Base-by-base conservation (phyloP, 2,329 filamentous ascomycete species). In the Xylariomycetidae sp. region DNA sequence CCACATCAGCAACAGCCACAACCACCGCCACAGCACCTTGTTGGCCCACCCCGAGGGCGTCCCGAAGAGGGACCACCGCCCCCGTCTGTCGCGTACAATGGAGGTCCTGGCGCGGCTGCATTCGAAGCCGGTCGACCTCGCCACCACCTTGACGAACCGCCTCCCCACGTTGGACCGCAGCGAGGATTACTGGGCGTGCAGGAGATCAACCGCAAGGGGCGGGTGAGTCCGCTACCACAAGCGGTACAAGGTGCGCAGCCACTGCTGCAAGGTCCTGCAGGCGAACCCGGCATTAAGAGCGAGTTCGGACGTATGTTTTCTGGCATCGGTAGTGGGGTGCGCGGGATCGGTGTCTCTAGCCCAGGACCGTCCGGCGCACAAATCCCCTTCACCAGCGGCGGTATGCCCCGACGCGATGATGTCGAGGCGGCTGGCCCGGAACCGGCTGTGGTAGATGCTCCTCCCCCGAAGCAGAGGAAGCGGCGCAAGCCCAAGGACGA, bases 281-380 rank as follows among this genome's bases (percentile, higher is more conserved):
- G 82, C 12, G 88, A 95, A 56, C 84, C 87, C 9, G 84, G 84
- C 26, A 94, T 95, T 53, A 95, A 95, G 68, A 93, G 81, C 54
- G 90, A 95, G 56, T 89, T 95, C 56, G 89, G 89, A 18, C 81
- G 87, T 42, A 94, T 95, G 72, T 95, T 95, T 61, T 87, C 86
- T 13, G 90, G 90, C n/a, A 87, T 96, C 46, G 89, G 68, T 38
- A 74, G 67, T 45, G 74, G 68, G 40, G 68, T 73, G 19, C 67
- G 61, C 40, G 65, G 60, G 25, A 65, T 73, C 38, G 66, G 65
- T 16, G 60, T 68, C 22, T 67, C 72, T 10, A 76, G 71, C 46
- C 72, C 74, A 2, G 63, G 68, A 3, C 59, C 69, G 1, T 24
- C 61, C 25, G 49, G 65, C 39, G 54, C 60, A 4, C 59, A 62